phyloP scores from a whole-genome alignment of 345 rosid genomes.

The Camelina neglecta region DNA sequence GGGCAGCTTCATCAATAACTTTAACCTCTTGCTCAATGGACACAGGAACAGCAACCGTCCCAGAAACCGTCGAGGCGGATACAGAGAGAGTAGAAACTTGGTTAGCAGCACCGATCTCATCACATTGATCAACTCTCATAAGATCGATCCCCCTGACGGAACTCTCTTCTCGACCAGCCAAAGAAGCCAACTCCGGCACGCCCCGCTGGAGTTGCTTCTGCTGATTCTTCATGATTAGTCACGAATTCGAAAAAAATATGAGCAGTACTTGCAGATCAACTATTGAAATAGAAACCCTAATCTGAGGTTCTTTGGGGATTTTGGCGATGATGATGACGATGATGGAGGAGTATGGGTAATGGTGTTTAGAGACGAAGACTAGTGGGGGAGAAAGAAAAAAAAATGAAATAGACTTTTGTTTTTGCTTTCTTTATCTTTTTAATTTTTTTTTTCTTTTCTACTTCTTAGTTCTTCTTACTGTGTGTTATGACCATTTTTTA shows the following conservation, averaged over 20 bases:
- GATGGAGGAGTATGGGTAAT: conserved; percentile 28
- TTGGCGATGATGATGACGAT: conserved; percentile 34
- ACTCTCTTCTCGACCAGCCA: conserved; percentile 36
- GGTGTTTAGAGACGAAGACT: conserved; percentile 41
- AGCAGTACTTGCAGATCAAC: conserved; percentile 25
- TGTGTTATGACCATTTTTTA: conserved; percentile 1
- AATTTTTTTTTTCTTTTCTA: not conserved
- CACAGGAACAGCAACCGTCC: not conserved
- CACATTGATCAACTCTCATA: conserved; percentile 64
- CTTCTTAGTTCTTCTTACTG: conserved; percentile 10
- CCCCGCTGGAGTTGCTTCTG: conserved; percentile 43
- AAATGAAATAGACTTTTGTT: conserved; percentile 48
- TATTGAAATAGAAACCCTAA: conserved; percentile 60
- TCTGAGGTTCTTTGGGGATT: conserved; percentile 46
- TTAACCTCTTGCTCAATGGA: conserved; percentile 30
- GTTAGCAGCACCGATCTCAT: conserved; percentile 45
- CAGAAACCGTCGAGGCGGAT: conserved; percentile 32
- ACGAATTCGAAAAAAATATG: not conserved
- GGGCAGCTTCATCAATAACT: conserved; percentile 35
- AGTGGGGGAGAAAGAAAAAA: conserved; percentile 33
- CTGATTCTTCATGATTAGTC: conserved; percentile 48
- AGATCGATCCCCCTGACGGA: conserved; percentile 48
- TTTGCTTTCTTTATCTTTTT: not conserved
- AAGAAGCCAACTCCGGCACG: conserved; percentile 31
- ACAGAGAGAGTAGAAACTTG: conserved; percentile 53